These are phyloP conservation scores for Alternaria postmessia DNA, from an alignment of 2,329 filamentous ascomycete genomes.

Conservation along the genomic window DNA sequence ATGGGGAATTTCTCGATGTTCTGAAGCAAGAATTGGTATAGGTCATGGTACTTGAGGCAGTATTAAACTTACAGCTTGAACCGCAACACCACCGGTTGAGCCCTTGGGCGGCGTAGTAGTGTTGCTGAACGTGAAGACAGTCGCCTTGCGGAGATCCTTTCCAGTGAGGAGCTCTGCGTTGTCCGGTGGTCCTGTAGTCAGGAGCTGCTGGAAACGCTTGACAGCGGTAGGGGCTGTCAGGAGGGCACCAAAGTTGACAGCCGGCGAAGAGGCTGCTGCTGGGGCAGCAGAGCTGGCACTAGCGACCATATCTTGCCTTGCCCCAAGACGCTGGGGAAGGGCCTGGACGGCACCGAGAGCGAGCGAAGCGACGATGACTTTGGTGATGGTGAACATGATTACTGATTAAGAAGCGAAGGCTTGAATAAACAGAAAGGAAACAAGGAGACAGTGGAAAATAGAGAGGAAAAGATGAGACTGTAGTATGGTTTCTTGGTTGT, in stretches of 20 bases:
- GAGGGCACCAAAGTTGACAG: slow-evolving; percentile 42
- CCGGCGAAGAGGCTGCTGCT: slow-evolving; percentile 16
- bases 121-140: slow-evolving; percentile 59
- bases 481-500: slow-evolving; percentile 38
- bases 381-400: slow-evolving; percentile 49
- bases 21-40: slow-evolving; percentile 15
- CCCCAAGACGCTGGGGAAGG: slow-evolving; percentile 29
- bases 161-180: slow-evolving; percentile 36
- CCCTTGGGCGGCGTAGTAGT: too few relatives aligned
- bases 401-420: slow-evolving; percentile 30
- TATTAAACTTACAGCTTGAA: slow-evolving; percentile 27
- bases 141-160: slow-evolving; percentile 42
- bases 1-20: slow-evolving; percentile 53
- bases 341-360: slow-evolving; percentile 44
- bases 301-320: neutral
- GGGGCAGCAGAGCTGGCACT: slow-evolving; percentile 11
- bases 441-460: slow-evolving; percentile 24
- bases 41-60: too few relatives aligned
- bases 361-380: slow-evolving; percentile 45
- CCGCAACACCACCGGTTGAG: slow-evolving; percentile 3
- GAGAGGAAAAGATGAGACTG: slow-evolving; percentile 26
- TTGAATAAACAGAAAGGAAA: slow-evolving; percentile 31
- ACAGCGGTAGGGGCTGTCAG: slow-evolving; percentile 46
- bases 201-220: slow-evolving; percentile 50
- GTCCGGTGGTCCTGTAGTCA: slow-evolving; percentile 36